phyloP scores from a whole-genome alignment of 2,329 filamentous ascomycete species.

The Pseudogymnoascus sp. region DNA sequence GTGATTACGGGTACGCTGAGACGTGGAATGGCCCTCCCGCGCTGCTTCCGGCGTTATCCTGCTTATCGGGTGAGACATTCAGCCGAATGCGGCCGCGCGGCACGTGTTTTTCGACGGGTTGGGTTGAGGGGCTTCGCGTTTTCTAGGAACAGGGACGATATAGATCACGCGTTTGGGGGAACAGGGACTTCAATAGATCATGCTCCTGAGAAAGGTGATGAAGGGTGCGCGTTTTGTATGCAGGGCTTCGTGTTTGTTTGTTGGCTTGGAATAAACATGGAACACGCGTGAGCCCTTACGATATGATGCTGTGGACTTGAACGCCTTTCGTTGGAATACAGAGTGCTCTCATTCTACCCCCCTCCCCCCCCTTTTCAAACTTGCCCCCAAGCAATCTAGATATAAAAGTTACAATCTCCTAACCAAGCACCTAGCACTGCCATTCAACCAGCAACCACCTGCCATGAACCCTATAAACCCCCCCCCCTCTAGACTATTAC shows the following conservation, averaged over 20 bases:
- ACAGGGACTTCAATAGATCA: constrained; percentile 2
- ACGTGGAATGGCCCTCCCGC: constrained; percentile 7
- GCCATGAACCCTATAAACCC: neutral
- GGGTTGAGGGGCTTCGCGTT: neutral
- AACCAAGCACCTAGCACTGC: neutral
- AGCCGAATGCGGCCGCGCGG: neutral
- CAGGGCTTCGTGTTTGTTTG: constrained; percentile 5
- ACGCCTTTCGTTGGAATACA: neutral
- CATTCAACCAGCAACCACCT: neutral
- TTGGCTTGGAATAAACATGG: neutral
- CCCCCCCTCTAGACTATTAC: neutral
- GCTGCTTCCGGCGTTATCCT: constrained; percentile 8
- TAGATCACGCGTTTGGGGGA: neutral
- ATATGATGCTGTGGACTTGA: neutral
- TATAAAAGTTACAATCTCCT: neutral
- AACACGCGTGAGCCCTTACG: constrained; percentile 6
- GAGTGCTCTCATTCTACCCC: neutral
- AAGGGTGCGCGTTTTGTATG: neutral
- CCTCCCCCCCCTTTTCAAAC: neutral
- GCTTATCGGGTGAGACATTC: constrained; percentile 2
- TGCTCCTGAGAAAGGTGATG: neutral
- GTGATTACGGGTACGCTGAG: neutral
- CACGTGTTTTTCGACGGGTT: neutral
- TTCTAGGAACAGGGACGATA: neutral
- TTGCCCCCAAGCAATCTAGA: neutral